Percentiles rank a stretch among this genome's conserved stretches.
Evolutionary conservation across 106 monocot genomes (phyloP).

Genomic region (Phalaenopsis equestris): DNA sequence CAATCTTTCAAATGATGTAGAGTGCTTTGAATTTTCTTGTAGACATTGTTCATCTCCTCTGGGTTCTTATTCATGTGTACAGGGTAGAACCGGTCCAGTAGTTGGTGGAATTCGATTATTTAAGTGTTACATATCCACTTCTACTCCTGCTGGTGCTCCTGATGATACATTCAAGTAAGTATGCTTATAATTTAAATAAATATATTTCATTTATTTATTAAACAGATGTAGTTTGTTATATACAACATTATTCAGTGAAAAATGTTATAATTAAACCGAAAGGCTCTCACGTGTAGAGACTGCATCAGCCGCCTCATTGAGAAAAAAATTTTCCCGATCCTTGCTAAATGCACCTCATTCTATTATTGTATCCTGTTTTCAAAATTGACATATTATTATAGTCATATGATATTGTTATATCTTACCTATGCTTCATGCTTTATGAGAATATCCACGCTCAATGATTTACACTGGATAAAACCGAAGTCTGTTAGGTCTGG

Average conservation of each 20-base stretch:
- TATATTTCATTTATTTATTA: not conserved
- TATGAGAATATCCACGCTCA: not conserved
- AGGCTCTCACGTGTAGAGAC: not conserved
- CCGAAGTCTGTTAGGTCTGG: not conserved
- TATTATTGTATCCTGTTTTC: not conserved
- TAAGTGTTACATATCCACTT: slow-evolving; percentile 71
- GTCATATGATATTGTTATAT: not conserved
- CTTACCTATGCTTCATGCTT: not conserved
- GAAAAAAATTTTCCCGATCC: not conserved
- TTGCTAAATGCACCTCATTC: not conserved
- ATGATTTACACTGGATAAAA: not conserved
- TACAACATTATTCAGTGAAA: not conserved
- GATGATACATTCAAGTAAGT: slow-evolving; percentile 68
- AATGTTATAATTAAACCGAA: not conserved
- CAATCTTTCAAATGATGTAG: slow-evolving; percentile 40
- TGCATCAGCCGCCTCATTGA: not conserved
- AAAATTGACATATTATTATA: not conserved
- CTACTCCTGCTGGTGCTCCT: slow-evolving; percentile 25
- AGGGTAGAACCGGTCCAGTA: slow-evolving; percentile 19
- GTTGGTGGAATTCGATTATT: slow-evolving; percentile 80
- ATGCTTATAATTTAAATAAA: not conserved
- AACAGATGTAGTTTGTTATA: not conserved
- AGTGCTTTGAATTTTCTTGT: slow-evolving; percentile 64
- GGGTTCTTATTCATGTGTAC: slow-evolving; percentile 57
- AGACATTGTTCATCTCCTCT: slow-evolving; percentile 52